phyloP scores from a whole-genome alignment of 805 yeast species.

The Lachancea thermotolerans region DNA sequence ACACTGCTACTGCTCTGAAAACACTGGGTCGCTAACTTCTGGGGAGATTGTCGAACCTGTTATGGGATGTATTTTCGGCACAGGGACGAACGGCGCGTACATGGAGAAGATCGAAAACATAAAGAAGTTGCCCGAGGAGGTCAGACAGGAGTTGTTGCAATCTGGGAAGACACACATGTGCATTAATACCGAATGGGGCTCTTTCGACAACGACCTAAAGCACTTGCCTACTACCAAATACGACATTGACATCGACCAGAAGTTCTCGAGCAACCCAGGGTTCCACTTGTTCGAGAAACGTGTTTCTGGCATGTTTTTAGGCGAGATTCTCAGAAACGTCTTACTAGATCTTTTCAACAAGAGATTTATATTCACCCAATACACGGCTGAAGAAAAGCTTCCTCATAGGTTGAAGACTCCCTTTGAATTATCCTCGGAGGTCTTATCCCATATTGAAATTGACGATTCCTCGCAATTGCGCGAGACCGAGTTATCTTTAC shows the following conservation, averaged over 20 bases:
- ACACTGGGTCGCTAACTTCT: slow-evolving; percentile 37
- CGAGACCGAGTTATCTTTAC: slow-evolving; percentile 62
- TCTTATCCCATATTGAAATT: slow-evolving; percentile 77
- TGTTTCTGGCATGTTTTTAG: slow-evolving; percentile 86
- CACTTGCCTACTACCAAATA: slow-evolving; percentile 72
- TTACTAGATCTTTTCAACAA: slow-evolving; percentile 59
- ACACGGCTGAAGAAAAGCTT: slow-evolving; percentile 33
- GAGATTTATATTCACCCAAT: slow-evolving; percentile 54
- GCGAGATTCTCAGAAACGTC: slow-evolving; percentile 76
- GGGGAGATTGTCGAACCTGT: slow-evolving; percentile 68
- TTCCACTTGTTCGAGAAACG: slow-evolving; percentile 91
- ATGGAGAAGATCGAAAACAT: slow-evolving; percentile 69
- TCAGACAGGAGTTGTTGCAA: slow-evolving; percentile 32
- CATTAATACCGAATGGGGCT: slow-evolving; percentile 96
- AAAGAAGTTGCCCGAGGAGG: slow-evolving; percentile 56
- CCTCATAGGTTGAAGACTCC: slow-evolving; percentile 65
- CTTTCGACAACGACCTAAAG: slow-evolving; percentile 78
- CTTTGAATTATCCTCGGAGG: slow-evolving; percentile 75
- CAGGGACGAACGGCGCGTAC: slow-evolving; percentile 97
- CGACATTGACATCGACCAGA: slow-evolving; percentile 63
- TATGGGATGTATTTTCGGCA: slow-evolving; percentile 89
- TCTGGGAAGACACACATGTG: slow-evolving; percentile 65
- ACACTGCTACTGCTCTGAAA: slow-evolving; percentile 65
- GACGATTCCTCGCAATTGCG: slow-evolving; percentile 71
- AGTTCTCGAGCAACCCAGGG: slow-evolving; percentile 70